Evolutionary conservation across 2,329 filamentous ascomycete genomes (phyloP).

Genomic region (Metarhizium robertsii): DNA sequence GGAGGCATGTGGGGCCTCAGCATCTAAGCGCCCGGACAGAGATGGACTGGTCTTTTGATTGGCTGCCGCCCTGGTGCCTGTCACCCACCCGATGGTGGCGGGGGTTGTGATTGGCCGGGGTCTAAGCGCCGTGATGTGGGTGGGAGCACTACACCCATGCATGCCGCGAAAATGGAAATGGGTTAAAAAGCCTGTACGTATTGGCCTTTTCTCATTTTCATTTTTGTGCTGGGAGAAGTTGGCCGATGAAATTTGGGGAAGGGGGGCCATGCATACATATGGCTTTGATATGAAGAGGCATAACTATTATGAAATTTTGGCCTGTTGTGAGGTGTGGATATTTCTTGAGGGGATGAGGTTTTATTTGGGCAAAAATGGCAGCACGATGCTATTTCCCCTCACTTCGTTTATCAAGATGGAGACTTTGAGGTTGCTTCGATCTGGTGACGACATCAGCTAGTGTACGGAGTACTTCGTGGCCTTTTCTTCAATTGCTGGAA

Average conservation of each 20-base stretch:
- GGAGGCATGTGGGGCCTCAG: constrained; percentile 1
- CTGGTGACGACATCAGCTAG: neutral
- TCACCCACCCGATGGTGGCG: constrained; percentile 21
- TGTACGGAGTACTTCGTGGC: neutral
- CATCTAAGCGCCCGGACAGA: constrained; percentile 24
- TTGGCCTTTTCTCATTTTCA: neutral
- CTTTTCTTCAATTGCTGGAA: neutral
- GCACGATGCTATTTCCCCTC: no score
- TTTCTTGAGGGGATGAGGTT: neutral
- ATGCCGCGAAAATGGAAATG: neutral
- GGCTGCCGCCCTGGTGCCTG: constrained; percentile 15
- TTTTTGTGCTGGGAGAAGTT: neutral
- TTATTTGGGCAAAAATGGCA: neutral
- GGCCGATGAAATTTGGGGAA: neutral
- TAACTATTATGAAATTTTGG: no score
- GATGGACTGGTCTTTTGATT: constrained; percentile 13
- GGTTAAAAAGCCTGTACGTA: neutral
- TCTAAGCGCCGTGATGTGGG: constrained; percentile 24
- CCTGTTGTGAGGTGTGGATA: neutral
- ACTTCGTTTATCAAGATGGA: neutral
- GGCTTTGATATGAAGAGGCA: no score
- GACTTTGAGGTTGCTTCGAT: neutral
- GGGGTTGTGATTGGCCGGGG: constrained; percentile 22
- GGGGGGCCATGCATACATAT: neutral
- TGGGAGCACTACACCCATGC: constrained; percentile 5